phyloP scores from a whole-genome alignment of 805 yeast genomes.

The Monosporozyma aerobia region DNA sequence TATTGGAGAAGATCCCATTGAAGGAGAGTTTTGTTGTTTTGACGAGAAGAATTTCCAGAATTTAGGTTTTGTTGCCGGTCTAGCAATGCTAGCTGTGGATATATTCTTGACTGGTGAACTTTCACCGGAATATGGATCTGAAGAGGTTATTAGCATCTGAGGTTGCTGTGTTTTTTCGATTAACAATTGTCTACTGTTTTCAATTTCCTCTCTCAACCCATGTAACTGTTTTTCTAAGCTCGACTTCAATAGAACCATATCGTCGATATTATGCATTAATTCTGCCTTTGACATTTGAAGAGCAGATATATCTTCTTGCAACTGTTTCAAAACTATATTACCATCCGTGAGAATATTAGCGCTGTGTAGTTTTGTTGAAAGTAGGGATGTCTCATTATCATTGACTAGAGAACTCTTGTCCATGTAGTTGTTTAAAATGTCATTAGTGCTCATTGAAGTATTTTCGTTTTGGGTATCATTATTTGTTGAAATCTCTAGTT shows the following conservation, averaged over 20 bases:
- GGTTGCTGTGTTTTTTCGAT: neutral
- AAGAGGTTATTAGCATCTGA: neutral
- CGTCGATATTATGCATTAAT: slow-evolving; percentile 1
- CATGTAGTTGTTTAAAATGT: slow-evolving; percentile 1
- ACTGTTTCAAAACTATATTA: neutral
- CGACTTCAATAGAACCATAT: slow-evolving; percentile 5
- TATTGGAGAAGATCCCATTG: neutral
- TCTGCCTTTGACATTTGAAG: slow-evolving; percentile 3
- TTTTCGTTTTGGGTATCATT: neutral
- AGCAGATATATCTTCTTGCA: slow-evolving; percentile 5
- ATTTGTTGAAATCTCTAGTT: neutral
- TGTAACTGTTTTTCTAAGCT: slow-evolving; percentile 4
- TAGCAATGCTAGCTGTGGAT: slow-evolving; percentile 17
- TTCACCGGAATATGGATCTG: slow-evolving; percentile 4
- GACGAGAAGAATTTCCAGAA: slow-evolving; percentile 29
- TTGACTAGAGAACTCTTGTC: neutral
- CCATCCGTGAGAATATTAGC: neutral
- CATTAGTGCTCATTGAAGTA: neutral
- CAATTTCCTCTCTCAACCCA: slow-evolving; percentile 2
- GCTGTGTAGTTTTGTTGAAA: neutral
- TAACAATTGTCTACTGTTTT: neutral
- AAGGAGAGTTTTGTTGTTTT: neutral
- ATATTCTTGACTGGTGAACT: slow-evolving; percentile 12
- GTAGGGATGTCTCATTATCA: neutral
- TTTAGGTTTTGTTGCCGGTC: slow-evolving; percentile 23